Base-by-base conservation (phyloP, 192 early-diverging fungal genomes). In the Gonapodya prolifera region DNA sequence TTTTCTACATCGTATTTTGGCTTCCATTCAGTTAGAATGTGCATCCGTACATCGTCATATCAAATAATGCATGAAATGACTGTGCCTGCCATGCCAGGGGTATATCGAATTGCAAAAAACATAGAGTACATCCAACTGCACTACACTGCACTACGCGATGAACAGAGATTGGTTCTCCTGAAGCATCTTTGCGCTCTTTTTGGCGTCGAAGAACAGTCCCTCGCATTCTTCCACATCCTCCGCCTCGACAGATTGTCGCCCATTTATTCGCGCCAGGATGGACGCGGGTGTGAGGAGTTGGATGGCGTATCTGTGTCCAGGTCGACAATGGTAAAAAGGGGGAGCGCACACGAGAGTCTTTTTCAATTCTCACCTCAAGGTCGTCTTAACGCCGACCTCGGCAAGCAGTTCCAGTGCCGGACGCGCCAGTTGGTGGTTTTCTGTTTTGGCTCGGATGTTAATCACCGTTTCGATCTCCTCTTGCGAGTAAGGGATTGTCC, bases 211-310 rank as follows among this genome's bases (percentile, higher is more conserved):
- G 81, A 99, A 99, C 79, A 99, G 83, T 69, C 89, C 88, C 69
- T 91, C 83, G 1, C 91, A 90, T 81, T 98, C 96, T 34, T 92
- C 91, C 30, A 97, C 88, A 82, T 99, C 96, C 13, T 92, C 91
- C 82, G 89, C 86, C 75, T 86, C 85, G 78, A 99, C 94, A 69
- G 87, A 83, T 31, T 90, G 91, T 35, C 91, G 91, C 2, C 94
- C 95, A 79, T 95, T 92, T 76, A 96, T 93, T 79, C 91, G 85
- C 31, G 94, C 88, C 78, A 99, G 85, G 73, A 99, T 87, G 77
- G 85, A 94, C 45, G 95, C 91, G 0, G 96, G 98, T 1, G 94
- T 95, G 45, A 99, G 86, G 18, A 97, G 86, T 86, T 99, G 96
- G 82, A 98, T 95, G 23, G 94, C 92, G 81, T 95, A 98, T 83